A percentile compares a stretch with the other conserved stretches of the same genome.
phyloP scores from a whole-genome alignment of 257 asterid species.

The Penstemon newberryi region DNA sequence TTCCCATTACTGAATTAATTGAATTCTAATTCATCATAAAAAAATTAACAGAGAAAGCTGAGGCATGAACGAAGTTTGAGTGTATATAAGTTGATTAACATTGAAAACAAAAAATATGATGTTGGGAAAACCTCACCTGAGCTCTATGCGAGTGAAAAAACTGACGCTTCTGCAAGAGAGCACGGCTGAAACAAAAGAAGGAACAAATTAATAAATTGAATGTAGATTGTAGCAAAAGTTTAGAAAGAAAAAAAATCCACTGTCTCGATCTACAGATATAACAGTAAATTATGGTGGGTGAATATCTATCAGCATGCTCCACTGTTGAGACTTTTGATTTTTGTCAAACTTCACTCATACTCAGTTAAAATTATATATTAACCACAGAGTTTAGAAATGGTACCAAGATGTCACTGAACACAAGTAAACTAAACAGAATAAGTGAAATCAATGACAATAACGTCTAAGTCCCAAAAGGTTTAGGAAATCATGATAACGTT shows the following conservation, averaged over 20 bases:
- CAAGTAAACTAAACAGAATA: background rate
- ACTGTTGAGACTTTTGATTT: conserved; percentile 17
- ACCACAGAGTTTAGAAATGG: conserved; percentile 13
- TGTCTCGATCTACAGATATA: conserved; percentile 6
- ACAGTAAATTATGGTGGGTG: conserved; percentile 16
- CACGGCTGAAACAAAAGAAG: conserved; percentile 56
- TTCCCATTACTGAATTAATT: conserved; percentile 16
- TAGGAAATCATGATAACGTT: conserved; percentile 5
- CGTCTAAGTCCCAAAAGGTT: conserved; percentile 16
- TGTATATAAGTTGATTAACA: conserved; percentile 2
- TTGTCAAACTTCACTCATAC: conserved; percentile 19
- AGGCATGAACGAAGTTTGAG: conserved; percentile 1
- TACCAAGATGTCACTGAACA: background rate
- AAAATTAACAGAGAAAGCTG: conserved; percentile 5
- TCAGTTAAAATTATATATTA: conserved; percentile 10
- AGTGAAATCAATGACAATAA: conserved; percentile 17
- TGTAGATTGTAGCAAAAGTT: conserved; percentile 14
- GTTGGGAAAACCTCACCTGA: conserved; percentile 58
- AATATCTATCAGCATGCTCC: background rate
- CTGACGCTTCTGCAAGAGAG: conserved; percentile 91
- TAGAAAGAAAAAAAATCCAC: conserved; percentile 14
- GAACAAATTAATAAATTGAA: background rate
- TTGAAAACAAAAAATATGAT: conserved; percentile 21
- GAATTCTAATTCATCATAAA: conserved; percentile 8
- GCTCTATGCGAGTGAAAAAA: conserved; percentile 99